phyloP scores from a whole-genome alignment of 306 rosid genomes.

The Quercus aquifolioides region DNA sequence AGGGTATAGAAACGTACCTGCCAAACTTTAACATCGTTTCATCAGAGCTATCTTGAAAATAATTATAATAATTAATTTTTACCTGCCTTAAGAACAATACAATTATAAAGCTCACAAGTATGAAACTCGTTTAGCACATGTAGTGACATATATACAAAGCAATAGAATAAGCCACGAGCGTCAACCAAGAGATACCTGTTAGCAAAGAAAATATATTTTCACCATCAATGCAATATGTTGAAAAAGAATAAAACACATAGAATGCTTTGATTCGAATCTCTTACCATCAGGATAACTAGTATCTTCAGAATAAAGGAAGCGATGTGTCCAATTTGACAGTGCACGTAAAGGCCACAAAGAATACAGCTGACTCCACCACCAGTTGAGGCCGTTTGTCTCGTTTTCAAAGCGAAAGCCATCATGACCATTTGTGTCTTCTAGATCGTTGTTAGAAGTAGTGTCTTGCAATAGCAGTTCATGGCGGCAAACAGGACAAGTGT shows the following conservation, averaged over 20 bases:
- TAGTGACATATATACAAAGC: neutral
- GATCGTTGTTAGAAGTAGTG: neutral
- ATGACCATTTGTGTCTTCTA: neutral
- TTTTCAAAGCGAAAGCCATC: constrained; percentile 24
- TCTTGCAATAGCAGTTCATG: constrained; percentile 22
- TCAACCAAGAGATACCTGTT: constrained; percentile 57
- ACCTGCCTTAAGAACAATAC: neutral
- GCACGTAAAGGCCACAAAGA: constrained; percentile 43
- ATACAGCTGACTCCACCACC: constrained; percentile 46
- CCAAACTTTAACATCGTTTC: neutral
- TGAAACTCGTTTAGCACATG: constrained; percentile 3
- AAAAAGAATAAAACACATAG: neutral
- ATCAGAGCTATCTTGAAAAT: neutral
- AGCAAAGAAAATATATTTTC: too few species aligned
- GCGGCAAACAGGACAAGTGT: constrained; percentile 76
- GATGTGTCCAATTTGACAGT: constrained; percentile 34
- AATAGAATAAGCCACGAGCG: constrained; percentile 31
- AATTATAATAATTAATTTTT: neutral
- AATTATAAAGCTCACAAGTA: neutral
- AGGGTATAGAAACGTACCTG: neutral
- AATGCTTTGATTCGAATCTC: constrained; percentile 1
- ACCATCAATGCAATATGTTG: too few species aligned
- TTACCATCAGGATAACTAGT: constrained; percentile 26
- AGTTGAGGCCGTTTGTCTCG: constrained; percentile 7
- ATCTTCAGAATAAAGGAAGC: constrained; percentile 16